These are phyloP conservation scores for Geranium rotundifolium DNA, from an alignment of 345 rosid species.

Conservation along the genomic window DNA sequence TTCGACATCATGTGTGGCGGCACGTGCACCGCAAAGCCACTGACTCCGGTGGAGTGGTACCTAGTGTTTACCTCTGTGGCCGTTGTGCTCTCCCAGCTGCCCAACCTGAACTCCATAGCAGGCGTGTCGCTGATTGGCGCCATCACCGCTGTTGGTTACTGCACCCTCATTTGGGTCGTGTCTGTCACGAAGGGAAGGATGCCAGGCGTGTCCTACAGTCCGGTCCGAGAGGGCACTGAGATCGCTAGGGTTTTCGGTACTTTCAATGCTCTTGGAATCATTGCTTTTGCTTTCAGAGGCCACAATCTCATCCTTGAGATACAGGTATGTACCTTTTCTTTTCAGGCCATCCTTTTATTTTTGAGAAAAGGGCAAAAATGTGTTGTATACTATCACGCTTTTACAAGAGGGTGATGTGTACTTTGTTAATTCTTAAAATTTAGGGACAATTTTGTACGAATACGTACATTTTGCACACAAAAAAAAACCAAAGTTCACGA, in stretches of 20 bases:
- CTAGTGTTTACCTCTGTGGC: slow-evolving; percentile 38
- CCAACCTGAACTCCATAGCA: slow-evolving; percentile 55
- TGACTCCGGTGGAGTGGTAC: slow-evolving; percentile 44
- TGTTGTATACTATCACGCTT: no score
- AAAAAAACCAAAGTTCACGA: no score
- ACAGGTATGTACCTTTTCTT: slow-evolving; percentile 32
- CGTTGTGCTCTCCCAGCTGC: slow-evolving; percentile 46
- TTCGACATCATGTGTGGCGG: slow-evolving; percentile 22
- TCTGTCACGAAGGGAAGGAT: slow-evolving; percentile 30
- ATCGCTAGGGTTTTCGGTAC: slow-evolving; percentile 21
- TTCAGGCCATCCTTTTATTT: no score
- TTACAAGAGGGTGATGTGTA: no score
- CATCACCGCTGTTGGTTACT: slow-evolving; percentile 37
- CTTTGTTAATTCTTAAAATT: no score
- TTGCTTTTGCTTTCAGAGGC: slow-evolving; percentile 61
- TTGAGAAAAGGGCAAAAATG: no score
- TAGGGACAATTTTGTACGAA: no score
- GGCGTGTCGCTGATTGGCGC: slow-evolving; percentile 49
- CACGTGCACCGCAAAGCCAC: slow-evolving; percentile 25
- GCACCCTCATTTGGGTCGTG: slow-evolving; percentile 48
- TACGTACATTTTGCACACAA: no score
- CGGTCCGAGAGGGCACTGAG: slow-evolving; percentile 4
- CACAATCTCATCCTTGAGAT: slow-evolving; percentile 67
- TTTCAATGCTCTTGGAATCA: slow-evolving; percentile 49
- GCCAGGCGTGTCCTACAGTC: slow-evolving; percentile 31